Percentiles rank a stretch among this genome's conserved stretches.
Conservation (phyloP, 2,329 filamentous ascomycete species). For the Venturia oleaginea region DNA sequence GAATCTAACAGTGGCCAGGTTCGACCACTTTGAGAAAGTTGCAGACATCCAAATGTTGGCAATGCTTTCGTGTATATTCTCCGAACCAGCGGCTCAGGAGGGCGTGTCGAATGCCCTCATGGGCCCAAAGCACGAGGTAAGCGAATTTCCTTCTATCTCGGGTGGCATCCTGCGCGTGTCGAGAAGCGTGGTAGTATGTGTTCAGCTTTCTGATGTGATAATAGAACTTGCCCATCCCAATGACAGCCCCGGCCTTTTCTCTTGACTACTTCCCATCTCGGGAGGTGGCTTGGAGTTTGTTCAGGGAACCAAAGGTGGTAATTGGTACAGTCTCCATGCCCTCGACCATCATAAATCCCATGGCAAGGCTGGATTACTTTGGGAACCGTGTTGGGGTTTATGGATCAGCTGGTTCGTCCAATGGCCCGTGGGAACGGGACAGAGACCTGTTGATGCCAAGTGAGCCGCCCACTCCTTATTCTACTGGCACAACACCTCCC, state of each 20-base stretch:
- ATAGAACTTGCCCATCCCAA: slow-evolving; percentile 30
- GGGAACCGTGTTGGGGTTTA: slow-evolving; percentile 30
- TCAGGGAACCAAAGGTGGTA: slow-evolving; percentile 23
- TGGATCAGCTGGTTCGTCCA: slow-evolving; percentile 42
- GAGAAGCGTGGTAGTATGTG: background rate
- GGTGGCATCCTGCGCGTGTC: background rate
- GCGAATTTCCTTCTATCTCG: background rate
- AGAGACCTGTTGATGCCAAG: slow-evolving; percentile 21
- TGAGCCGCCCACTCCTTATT: slow-evolving; percentile 42
- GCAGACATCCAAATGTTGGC: slow-evolving; percentile 59
- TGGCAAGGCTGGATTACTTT: slow-evolving; percentile 18
- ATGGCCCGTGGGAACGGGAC: slow-evolving; percentile 40
- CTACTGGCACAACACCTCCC: slow-evolving; percentile 45
- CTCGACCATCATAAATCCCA: background rate
- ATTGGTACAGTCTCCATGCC: background rate
- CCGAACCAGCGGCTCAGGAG: slow-evolving; percentile 37
- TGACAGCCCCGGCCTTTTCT: slow-evolving; percentile 37
- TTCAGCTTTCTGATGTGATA: background rate
- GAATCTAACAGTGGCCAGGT: slow-evolving; percentile 21
- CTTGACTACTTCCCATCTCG: slow-evolving; percentile 38
- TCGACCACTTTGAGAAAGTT: slow-evolving; percentile 49
- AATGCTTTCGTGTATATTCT: slow-evolving; percentile 53
- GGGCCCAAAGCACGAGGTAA: slow-evolving; percentile 22
- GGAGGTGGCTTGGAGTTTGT: slow-evolving; percentile 35
- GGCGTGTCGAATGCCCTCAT: slow-evolving; percentile 30